Base-by-base conservation (phyloP, 345 rosid species). In the Eutrema heterophyllum region DNA sequence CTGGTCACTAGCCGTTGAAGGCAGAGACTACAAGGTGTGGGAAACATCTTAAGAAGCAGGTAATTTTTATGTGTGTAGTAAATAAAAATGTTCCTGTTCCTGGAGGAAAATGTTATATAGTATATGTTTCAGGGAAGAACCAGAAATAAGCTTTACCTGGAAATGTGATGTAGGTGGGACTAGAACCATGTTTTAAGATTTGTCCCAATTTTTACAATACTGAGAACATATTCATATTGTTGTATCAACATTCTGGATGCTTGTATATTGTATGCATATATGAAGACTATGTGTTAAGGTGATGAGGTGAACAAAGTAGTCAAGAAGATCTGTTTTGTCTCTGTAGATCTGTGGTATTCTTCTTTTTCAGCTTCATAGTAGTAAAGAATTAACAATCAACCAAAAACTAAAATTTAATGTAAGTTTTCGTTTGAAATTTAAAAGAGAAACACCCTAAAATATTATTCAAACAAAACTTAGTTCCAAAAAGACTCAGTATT, bases 11-110 rank as follows among this genome's bases (percentile, higher is more conserved):
- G 87, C 82, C 10, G n/a, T 79, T 0, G 90, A 91, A 78, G 98
- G 97, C 69, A 86, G 62, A 51, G 93, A 89, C 79, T 94, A 89
- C 88, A 89, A 86, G 87, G 88, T 86, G 54, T 94, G 99, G 99
- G 96, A 87, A 87, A 64, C 93, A 46, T 85, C 89, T 21, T 88
- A 84, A 81, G 55, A 29, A 69, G 11, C 18, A 24, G 36, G 51
- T 45, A 29, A 9, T 11, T 15, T 33, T 9, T 33, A 50, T 29
- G 7, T 45, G 16, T 35, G 50, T 59, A 43, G 70, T 70, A 63
- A 71, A 64, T 76, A 64, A 70, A 36, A 13, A 3, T 68, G 26
- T 53, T 33, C 45, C 52, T 21, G 24, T 21, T 21, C 24, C 41
- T 68, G 73, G 73, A 60, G 74, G 36, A 41, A 59, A 30, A 41